Evolutionary conservation across 345 rosid species (phyloP).

Genomic region (Balakata baccata): DNA sequence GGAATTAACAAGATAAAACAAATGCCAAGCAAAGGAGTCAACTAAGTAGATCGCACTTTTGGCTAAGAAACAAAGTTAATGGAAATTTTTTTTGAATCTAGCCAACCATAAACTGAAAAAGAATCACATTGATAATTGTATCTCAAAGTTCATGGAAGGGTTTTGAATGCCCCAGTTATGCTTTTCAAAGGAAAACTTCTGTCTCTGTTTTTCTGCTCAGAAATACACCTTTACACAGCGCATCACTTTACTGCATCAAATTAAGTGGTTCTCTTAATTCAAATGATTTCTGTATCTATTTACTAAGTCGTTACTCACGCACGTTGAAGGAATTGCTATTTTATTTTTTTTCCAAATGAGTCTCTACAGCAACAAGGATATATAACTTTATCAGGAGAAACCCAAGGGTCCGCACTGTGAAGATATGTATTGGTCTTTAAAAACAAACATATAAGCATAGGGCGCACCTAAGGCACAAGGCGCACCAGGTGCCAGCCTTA

Average conservation of each 20-base stretch:
- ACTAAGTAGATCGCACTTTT: background rate
- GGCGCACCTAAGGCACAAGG: no score
- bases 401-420: background rate
- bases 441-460: background rate
- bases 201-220: background rate
- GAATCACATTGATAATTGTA: background rate
- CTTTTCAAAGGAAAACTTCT: background rate
- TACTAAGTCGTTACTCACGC: no score
- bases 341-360: no score
- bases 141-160: no score
- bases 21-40: slow-evolving; percentile 1
- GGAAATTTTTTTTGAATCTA: no score
- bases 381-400: background rate
- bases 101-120: background rate
- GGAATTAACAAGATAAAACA: background rate
- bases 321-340: no score
- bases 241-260: no score
- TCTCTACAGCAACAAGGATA: background rate
- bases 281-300: no score
- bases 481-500: no score
- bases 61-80: background rate
- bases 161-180: no score
- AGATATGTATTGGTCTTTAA: background rate
- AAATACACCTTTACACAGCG: background rate
- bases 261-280: no score